Evolutionary conservation across 1,139 yeast genomes (phyloP).

Genomic region (Hemisphaericaspora xylanilytica): DNA sequence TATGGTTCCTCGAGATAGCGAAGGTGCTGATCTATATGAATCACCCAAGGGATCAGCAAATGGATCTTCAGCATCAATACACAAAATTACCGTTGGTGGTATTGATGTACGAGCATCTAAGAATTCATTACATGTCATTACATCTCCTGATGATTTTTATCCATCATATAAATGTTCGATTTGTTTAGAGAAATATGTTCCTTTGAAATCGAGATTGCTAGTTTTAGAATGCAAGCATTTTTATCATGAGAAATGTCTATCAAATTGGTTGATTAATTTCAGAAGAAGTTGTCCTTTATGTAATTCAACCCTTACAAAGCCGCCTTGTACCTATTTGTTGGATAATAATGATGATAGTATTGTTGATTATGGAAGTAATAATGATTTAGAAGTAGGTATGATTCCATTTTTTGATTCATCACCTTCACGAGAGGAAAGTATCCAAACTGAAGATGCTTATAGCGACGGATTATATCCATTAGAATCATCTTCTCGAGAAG

Average conservation of each 20-base stretch:
- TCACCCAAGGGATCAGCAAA: constrained; percentile 15
- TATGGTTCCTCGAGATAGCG: constrained; percentile 12
- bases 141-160: constrained; percentile 37
- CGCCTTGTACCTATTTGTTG: constrained; percentile 15
- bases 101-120: constrained; percentile 26
- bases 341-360: neutral
- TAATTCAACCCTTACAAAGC: constrained; percentile 25
- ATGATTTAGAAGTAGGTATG: constrained; percentile 18
- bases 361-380: constrained; percentile 20
- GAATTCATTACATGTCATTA: constrained; percentile 22
- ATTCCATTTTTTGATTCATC: constrained; percentile 9
- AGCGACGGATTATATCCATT: constrained; percentile 1
- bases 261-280: constrained; percentile 48
- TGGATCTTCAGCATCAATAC: constrained; percentile 22
- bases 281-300: constrained; percentile 47
- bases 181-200: constrained; percentile 42
- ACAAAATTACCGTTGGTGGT: constrained; percentile 31
- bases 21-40: constrained; percentile 6
- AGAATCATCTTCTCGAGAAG: neutral
- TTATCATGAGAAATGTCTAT: constrained; percentile 43
- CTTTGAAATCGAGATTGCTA: constrained; percentile 37
- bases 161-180: constrained; percentile 46
- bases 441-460: constrained; percentile 2
- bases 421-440: constrained; percentile 11
- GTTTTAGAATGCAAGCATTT: constrained; percentile 46